phyloP scores from a whole-genome alignment of 139 green algal species.

The Penium margaritaceum region DNA sequence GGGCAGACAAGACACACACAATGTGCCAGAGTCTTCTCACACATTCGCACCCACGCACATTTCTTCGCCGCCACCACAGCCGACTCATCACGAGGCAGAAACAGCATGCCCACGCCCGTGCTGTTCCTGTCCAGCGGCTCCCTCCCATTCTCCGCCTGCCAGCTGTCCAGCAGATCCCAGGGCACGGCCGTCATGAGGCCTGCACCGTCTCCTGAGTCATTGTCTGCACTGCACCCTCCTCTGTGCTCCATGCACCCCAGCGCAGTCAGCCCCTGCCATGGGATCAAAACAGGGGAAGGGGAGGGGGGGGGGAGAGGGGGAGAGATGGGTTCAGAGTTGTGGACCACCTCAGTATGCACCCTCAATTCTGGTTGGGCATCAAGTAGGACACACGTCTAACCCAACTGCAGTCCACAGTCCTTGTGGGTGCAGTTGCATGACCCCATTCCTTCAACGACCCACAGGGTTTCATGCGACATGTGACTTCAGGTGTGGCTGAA shows the following conservation, averaged over 20 bases:
- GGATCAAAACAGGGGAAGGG: background rate
- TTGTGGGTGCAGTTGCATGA: too few relatives aligned
- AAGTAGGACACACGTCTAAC: too few relatives aligned
- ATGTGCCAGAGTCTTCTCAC: too few relatives aligned
- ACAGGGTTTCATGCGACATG: too few relatives aligned
- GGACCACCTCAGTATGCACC: too few relatives aligned
- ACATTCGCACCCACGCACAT: constrained; percentile 10
- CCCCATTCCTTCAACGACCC: too few relatives aligned
- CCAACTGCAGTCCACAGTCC: too few relatives aligned
- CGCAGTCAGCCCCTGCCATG: constrained; percentile 63
- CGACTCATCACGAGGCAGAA: constrained; percentile 82
- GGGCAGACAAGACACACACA: too few relatives aligned
- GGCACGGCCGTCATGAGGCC: constrained; percentile 96
- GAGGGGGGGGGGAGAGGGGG: background rate
- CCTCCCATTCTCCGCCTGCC: constrained; percentile 52
- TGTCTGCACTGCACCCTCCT: constrained; percentile 88
- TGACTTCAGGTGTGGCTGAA: too few relatives aligned
- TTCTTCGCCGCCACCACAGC: constrained; percentile 22
- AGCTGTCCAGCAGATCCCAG: constrained; percentile 82
- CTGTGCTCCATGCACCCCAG: constrained; percentile 99
- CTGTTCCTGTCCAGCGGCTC: constrained; percentile 23
- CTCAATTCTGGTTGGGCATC: too few relatives aligned
- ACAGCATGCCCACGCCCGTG: constrained; percentile 88
- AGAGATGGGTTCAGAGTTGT: too few relatives aligned
- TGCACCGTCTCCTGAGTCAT: constrained; percentile 91